Evolutionary conservation across 306 rosid genomes (phyloP).

Genomic region (Lagenaria siceraria): DNA sequence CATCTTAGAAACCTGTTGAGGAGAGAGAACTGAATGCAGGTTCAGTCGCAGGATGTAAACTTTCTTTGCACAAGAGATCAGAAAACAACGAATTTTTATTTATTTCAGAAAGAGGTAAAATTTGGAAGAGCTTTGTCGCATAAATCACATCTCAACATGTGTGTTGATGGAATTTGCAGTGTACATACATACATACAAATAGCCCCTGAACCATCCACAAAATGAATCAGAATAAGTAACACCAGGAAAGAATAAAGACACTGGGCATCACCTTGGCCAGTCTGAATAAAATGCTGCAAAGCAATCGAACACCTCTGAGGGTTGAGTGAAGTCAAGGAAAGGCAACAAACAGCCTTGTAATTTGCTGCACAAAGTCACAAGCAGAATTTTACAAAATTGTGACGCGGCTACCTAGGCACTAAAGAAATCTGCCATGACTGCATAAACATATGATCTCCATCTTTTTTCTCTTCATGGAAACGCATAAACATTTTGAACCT

Average conservation of each 20-base stretch:
- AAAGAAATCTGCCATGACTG: not conserved
- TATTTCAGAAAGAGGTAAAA: not conserved
- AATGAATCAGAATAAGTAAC: not conserved
- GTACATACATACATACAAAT: no score
- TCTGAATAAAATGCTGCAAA: constrained; percentile 54
- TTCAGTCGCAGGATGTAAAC: constrained; percentile 32
- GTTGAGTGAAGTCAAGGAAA: constrained; percentile 67
- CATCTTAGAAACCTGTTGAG: constrained; percentile 64
- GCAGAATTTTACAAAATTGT: not conserved
- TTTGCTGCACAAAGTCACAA: constrained; percentile 45
- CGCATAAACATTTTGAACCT: not conserved
- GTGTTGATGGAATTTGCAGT: not conserved
- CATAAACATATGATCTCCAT: not conserved
- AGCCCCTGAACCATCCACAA: not conserved
- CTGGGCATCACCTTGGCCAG: constrained; percentile 52
- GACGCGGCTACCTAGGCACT: not conserved
- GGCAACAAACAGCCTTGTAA: constrained; percentile 77
- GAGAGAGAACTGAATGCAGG: constrained; percentile 72
- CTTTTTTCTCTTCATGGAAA: not conserved
- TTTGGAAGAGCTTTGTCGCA: not conserved
- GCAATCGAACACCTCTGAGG: constrained; percentile 68
- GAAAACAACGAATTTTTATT: not conserved
- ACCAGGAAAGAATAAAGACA: constrained; percentile 6
- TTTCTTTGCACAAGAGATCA: constrained; percentile 5
- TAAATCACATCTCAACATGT: not conserved